Base-by-base conservation (phyloP, 2,329 filamentous ascomycete species). In the Lasiodiplodia theobromae region DNA sequence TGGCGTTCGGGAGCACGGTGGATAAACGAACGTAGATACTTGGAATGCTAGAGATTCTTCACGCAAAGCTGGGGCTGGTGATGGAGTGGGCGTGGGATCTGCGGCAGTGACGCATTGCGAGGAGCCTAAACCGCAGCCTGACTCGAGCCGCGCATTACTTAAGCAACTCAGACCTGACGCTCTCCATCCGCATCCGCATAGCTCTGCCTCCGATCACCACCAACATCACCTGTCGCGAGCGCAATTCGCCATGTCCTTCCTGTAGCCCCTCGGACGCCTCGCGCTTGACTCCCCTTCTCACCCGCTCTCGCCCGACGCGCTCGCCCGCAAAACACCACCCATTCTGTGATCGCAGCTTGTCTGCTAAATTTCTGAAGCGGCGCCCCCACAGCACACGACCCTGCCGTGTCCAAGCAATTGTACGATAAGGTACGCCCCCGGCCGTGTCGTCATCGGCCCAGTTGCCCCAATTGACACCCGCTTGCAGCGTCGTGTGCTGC, bases 351-450 rank as follows among this genome's bases (percentile, higher is more conserved):
- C 47, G 60, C 60, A 64, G 60, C 60, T 64, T 38, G 44, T 14
- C 60, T 64, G 60, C 60, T 64, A 64, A 64, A 64, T 64, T 64
- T 64, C 60, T 64, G 60, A 64, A 64, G 44, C 60, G 25, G 60
- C 37, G 60, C 25, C 60, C 60, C 60, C 60, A 64, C 60, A 52
- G 60, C 60, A 64, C 60, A 64, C 60, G 47, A 28, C 60, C 47
- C 47, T 31, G 52, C 31, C 60, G 60, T 34, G 44, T n/a, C 60
- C 31, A 14, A 25, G 31, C 60, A 64, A 64, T 64, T 64, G 60
- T 64, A 64, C 47, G 28, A 52, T 5, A 25, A 51, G 60, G 11
- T 47, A 38, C 12, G n/a, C 31, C 4, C n/a, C 44, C 10, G 14
- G 47, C 60, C 12, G 14, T 21, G 18, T 31, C 28, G 38, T 38